A percentile compares a stretch with the other conserved stretches of the same genome.
phyloP scores from a whole-genome alignment of 2,329 filamentous ascomycete species.

The Tolypocladium amazonense region DNA sequence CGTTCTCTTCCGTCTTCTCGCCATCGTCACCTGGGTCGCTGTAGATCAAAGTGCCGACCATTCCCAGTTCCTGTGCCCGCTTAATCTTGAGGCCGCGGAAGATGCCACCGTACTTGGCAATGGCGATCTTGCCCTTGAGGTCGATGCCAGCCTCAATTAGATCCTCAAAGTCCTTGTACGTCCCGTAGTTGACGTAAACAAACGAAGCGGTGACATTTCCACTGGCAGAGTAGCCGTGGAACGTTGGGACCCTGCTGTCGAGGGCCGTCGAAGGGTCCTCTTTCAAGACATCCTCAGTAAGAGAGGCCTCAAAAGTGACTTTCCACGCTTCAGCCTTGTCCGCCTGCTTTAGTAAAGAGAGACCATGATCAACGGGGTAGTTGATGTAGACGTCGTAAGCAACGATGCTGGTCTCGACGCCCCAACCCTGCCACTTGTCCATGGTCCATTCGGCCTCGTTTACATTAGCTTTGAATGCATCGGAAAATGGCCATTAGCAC shows the following conservation, averaged over 20 bases:
- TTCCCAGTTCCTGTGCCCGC: conserved; percentile 80
- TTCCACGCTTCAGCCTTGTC: conserved; percentile 34
- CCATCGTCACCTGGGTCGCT: conserved; percentile 86
- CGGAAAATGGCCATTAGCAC: not conserved
- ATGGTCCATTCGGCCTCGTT: conserved; percentile 60
- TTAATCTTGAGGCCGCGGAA: conserved; percentile 91
- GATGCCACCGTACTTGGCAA: conserved; percentile 75
- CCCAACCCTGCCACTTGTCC: conserved; percentile 63
- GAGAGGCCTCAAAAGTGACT: conserved; percentile 65
- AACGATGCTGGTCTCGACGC: conserved; percentile 51
- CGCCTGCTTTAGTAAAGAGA: conserved; percentile 49
- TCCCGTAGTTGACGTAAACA: conserved; percentile 88
- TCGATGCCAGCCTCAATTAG: conserved; percentile 63
- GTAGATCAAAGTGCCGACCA: conserved; percentile 78
- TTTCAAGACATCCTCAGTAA: conserved; percentile 75
- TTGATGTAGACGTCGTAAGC: conserved; percentile 72
- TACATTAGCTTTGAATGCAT: conserved; percentile 1
- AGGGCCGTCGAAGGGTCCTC: conserved; percentile 72
- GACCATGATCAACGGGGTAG: conserved; percentile 60
- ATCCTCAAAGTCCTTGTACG: conserved; percentile 76
- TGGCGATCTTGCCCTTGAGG: conserved; percentile 74
- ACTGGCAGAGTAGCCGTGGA: conserved; percentile 88
- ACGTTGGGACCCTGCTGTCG: conserved; percentile 68
- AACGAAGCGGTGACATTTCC: conserved; percentile 84
- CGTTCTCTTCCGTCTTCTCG: conserved; percentile 69